phyloP scores from a whole-genome alignment of 2,329 filamentous ascomycete genomes.

The Calonectria leucothoes region DNA sequence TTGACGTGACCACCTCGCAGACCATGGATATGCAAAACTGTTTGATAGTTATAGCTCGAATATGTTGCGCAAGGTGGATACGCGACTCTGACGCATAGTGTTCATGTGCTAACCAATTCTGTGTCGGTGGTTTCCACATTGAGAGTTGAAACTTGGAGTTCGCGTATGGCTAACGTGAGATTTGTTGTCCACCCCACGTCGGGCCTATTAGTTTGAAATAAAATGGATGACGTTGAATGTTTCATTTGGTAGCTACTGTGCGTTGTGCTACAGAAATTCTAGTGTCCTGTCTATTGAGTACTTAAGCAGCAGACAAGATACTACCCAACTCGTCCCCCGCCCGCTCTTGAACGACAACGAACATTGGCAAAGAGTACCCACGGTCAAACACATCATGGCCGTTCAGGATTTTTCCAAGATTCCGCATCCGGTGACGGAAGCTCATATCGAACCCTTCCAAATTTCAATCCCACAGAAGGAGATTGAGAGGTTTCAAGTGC shows the following conservation, averaged over 20 bases:
- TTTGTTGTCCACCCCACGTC: not conserved
- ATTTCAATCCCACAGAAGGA: not conserved
- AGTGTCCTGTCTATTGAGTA: not conserved
- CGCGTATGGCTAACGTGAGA: not conserved
- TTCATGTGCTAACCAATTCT: not conserved
- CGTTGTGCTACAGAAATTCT: not conserved
- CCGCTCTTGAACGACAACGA: too few species aligned
- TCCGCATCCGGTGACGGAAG: not conserved
- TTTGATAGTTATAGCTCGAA: not conserved
- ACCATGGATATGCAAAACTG: not conserved
- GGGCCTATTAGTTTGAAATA: not conserved
- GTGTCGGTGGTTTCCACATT: not conserved
- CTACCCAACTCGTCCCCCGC: too few species aligned
- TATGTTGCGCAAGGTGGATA: not conserved
- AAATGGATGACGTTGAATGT: not conserved
- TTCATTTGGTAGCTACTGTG: not conserved
- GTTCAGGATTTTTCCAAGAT: not conserved
- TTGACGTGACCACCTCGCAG: too few species aligned
- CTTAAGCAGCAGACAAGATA: too few species aligned
- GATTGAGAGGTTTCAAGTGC: not conserved
- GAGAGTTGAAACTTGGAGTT: not conserved
- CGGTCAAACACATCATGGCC: not conserved
- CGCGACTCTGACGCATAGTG: not conserved
- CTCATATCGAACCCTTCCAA: not conserved
- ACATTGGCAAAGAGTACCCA: not conserved